A percentile compares a stretch with the other conserved stretches of the same genome.
Conservation (phyloP, 805 yeast species). For the Kregervanrija pseudodelftensis region DNA sequence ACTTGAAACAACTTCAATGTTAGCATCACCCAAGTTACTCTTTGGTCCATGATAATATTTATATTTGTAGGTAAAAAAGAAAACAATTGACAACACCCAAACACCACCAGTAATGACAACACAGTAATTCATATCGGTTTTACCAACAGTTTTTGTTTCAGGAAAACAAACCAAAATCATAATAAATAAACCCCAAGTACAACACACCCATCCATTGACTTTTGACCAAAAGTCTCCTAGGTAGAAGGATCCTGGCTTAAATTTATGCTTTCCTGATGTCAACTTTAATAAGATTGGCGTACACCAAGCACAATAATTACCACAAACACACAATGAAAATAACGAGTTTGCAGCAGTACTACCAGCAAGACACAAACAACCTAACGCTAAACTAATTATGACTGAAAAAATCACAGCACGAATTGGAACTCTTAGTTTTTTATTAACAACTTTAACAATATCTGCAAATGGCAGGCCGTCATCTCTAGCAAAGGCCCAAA, state of each 20-base stretch:
- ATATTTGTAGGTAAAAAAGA: slow-evolving; percentile 18
- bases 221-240: slow-evolving; percentile 44
- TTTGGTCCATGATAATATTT: slow-evolving; percentile 23
- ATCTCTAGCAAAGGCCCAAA: slow-evolving; percentile 72
- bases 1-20: slow-evolving; percentile 4
- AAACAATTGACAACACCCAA: slow-evolving; percentile 20
- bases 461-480: slow-evolving; percentile 59
- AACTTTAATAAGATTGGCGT: slow-evolving; percentile 47
- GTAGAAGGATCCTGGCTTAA: slow-evolving; percentile 57
- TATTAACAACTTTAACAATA: slow-evolving; percentile 47
- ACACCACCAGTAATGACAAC: slow-evolving; percentile 28
- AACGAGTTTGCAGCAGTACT: slow-evolving; percentile 56
- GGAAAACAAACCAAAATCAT: slow-evolving; percentile 58
- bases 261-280: slow-evolving; percentile 39
- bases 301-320: slow-evolving; percentile 55
- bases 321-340: slow-evolving; percentile 52
- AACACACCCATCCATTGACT: slow-evolving; percentile 38
- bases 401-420: slow-evolving; percentile 52
- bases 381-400: slow-evolving; percentile 38
- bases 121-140: slow-evolving; percentile 31
- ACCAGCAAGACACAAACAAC: slow-evolving; percentile 49
- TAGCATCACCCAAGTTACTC: slow-evolving; percentile 14
- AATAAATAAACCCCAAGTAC: slow-evolving; percentile 41
- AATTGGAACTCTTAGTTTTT: slow-evolving; percentile 48
- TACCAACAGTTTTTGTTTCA: slow-evolving; percentile 28